Percentiles rank a stretch among this genome's conserved stretches.
Evolutionary conservation across 2,329 filamentous ascomycete genomes (phyloP).

Genomic region (Trichoderma gracile): DNA sequence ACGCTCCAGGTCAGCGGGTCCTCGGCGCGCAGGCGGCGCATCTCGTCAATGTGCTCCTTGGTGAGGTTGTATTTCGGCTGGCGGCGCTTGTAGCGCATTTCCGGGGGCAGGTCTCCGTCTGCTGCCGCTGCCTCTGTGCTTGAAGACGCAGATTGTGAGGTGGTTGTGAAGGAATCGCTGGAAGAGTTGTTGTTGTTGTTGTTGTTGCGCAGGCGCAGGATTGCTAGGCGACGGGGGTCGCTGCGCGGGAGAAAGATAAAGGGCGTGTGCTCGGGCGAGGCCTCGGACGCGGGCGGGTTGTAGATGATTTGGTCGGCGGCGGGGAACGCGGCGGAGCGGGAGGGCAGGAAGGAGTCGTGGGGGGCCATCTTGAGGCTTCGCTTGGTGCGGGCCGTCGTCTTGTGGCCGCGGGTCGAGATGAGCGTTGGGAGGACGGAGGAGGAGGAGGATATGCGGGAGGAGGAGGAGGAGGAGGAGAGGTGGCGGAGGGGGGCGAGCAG

Average conservation of each 20-base stretch:
- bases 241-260: constrained; percentile 63
- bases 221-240: constrained; percentile 55
- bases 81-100: constrained; percentile 40
- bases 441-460: too few relatives aligned
- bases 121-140: neutral
- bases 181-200: constrained; percentile 19
- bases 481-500: constrained; percentile 36
- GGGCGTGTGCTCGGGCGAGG: constrained; percentile 65
- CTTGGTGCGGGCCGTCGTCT: constrained; percentile 57
- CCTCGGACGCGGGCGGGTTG: constrained; percentile 56
- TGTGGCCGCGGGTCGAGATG: constrained; percentile 45
- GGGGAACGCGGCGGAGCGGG: constrained; percentile 36
- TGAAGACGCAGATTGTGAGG: neutral
- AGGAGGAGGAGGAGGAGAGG: constrained; percentile 10
- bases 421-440: constrained; percentile 30
- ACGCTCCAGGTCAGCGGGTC: constrained; percentile 61
- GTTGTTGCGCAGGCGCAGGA: constrained; percentile 45
- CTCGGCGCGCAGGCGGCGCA: constrained; percentile 53
- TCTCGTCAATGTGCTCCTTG: constrained; percentile 59
- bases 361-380: constrained; percentile 60
- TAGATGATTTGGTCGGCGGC: constrained; percentile 51
- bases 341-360: constrained; percentile 59
- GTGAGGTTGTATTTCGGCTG: constrained; percentile 54
- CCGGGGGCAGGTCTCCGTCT: constrained; percentile 38
- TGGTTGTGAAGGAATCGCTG: constrained; percentile 31